These are phyloP conservation scores for Saccharomycopsis guyanensis DNA, from an alignment of 805 yeast species.

Conservation along the genomic window DNA sequence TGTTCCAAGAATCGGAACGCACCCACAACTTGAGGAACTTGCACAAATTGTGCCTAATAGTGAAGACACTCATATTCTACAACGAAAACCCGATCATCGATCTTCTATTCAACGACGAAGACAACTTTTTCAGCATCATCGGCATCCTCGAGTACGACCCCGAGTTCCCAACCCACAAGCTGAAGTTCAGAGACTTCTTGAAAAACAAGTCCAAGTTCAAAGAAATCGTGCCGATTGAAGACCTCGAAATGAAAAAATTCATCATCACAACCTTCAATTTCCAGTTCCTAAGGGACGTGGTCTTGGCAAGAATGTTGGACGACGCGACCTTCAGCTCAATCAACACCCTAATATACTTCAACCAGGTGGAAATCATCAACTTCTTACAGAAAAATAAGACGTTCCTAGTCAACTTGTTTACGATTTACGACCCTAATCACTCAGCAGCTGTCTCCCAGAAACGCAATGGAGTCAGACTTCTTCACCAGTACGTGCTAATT, in stretches of 20 bases:
- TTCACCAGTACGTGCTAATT: constrained; percentile 73
- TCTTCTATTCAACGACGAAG: constrained; percentile 43
- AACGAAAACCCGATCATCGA: constrained; percentile 62
- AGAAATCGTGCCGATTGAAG: constrained; percentile 59
- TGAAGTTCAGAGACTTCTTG: constrained; percentile 68
- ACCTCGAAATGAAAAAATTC: constrained; percentile 40
- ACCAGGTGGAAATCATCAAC: constrained; percentile 60
- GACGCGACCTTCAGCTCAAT: constrained; percentile 68
- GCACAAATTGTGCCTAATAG: constrained; percentile 61
- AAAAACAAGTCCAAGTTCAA: constrained; percentile 52
- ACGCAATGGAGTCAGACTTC: constrained; percentile 66
- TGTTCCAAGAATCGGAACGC: constrained; percentile 52
- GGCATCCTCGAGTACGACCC: constrained; percentile 90
- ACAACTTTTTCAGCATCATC: constrained; percentile 28
- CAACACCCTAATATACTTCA: constrained; percentile 55
- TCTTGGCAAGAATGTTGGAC: constrained; percentile 72
- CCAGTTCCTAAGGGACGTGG: constrained; percentile 81
- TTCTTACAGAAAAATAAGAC: constrained; percentile 43
- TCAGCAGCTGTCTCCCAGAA: constrained; percentile 26
- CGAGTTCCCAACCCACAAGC: constrained; percentile 71
- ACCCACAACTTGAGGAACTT: constrained; percentile 44
- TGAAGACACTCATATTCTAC: constrained; percentile 63
- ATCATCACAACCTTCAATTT: constrained; percentile 71
- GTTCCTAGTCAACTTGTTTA: constrained; percentile 54
- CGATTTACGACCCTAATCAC: constrained; percentile 35